These are phyloP conservation scores for Penicillium paxilli DNA, from an alignment of 495 filamentous ascomycete genomes.

Conservation along the genomic window DNA sequence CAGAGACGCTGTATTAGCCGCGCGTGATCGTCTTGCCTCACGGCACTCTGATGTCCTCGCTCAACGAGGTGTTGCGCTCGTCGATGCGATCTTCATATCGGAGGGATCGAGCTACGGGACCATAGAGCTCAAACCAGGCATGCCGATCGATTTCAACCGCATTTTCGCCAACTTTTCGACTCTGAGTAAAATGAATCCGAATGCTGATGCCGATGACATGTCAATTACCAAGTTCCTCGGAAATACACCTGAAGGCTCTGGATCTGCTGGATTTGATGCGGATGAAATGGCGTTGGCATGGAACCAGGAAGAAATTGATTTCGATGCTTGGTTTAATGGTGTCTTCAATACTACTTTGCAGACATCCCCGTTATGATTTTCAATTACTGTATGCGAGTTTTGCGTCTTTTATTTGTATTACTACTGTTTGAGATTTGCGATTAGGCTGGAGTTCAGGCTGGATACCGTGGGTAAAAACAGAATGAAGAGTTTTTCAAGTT, in stretches of 20 bases:
- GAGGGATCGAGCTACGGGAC: slow-evolving; percentile 12
- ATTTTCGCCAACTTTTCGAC: slow-evolving; percentile 28
- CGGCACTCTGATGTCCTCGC: slow-evolving; percentile 25
- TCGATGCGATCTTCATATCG: slow-evolving; percentile 29
- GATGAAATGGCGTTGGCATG: slow-evolving; percentile 23
- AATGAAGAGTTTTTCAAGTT: too few species aligned
- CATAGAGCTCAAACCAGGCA: slow-evolving; percentile 2
- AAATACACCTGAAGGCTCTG: slow-evolving; percentile 12
- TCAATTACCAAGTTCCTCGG: slow-evolving; percentile 13
- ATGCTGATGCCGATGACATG: slow-evolving; percentile 17
- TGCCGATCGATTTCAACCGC: slow-evolving; percentile 24
- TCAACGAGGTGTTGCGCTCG: slow-evolving; percentile 31
- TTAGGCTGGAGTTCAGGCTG: too few species aligned
- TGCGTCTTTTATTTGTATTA: background rate
- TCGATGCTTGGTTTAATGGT: slow-evolving; percentile 31
- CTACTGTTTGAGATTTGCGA: too few species aligned
- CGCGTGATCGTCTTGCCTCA: slow-evolving; percentile 25
- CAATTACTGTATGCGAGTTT: background rate
- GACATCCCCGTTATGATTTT: slow-evolving; percentile 2
- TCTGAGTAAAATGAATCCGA: slow-evolving; percentile 16
- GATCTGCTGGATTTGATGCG: slow-evolving; percentile 14
- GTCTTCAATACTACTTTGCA: slow-evolving; percentile 27
- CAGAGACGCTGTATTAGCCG: slow-evolving; percentile 22
- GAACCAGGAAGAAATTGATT: slow-evolving; percentile 29
- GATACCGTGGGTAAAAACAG: too few species aligned